A percentile compares a stretch with the other conserved stretches of the same genome.
phyloP scores from a whole-genome alignment of 441 rosid genomes.

The Euphorbia celastroides region DNA sequence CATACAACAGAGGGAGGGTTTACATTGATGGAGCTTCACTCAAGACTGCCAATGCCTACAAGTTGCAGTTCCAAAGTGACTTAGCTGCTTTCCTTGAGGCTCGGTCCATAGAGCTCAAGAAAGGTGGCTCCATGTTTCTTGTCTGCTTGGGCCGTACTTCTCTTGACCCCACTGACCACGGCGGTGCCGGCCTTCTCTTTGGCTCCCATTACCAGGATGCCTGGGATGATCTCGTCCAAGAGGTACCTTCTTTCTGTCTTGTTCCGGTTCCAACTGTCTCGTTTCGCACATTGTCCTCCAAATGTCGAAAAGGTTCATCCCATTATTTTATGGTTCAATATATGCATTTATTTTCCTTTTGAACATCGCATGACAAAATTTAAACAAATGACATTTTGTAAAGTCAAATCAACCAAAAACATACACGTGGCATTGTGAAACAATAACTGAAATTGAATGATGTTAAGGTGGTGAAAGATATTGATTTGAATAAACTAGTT shows the following conservation, averaged over 20 bases:
- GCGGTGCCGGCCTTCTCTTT: conserved; percentile 88
- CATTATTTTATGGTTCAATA: too few relatives aligned
- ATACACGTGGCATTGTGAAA: too few relatives aligned
- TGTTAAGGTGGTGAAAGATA: not conserved
- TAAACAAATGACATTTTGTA: too few relatives aligned
- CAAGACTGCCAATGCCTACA: conserved; percentile 57
- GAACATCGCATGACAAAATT: too few relatives aligned
- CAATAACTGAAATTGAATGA: too few relatives aligned
- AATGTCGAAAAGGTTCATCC: too few relatives aligned
- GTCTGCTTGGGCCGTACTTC: conserved; percentile 92
- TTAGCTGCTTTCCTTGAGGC: conserved; percentile 59
- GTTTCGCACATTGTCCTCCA: too few relatives aligned
- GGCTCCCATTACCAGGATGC: conserved; percentile 99
- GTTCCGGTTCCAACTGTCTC: too few relatives aligned
- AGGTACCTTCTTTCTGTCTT: conserved; percentile 42
- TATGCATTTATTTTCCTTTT: too few relatives aligned
- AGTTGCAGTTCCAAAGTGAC: conserved; percentile 68
- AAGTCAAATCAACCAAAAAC: too few relatives aligned
- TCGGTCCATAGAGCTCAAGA: conserved; percentile 71
- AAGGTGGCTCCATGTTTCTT: conserved; percentile 87
- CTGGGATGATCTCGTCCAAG: conserved; percentile 94
- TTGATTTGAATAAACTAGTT: not conserved
- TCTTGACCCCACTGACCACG: conserved; percentile 77
- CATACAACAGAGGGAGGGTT: conserved; percentile 72
- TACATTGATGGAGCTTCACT: conserved; percentile 72